Conservation (phyloP, 192 early-diverging fungal species). For the Phycomyces blakesleeanus region DNA sequence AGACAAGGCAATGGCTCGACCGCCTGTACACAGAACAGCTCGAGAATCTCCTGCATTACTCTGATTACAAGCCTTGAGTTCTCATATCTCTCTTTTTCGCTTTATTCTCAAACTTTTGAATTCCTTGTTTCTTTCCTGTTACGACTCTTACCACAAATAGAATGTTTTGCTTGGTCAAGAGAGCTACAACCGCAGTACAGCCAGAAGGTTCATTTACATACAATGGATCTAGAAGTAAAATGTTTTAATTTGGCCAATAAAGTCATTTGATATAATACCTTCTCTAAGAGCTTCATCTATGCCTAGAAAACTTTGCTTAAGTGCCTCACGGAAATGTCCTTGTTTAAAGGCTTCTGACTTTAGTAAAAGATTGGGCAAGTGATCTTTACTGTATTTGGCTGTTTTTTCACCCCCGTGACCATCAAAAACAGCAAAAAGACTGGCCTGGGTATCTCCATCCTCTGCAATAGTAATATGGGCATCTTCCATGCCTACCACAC, state of each 20-base stretch:
- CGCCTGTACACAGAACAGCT: slow-evolving; percentile 75
- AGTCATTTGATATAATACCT: slow-evolving; percentile 39
- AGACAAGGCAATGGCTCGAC: slow-evolving; percentile 71
- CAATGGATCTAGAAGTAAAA: slow-evolving; percentile 2
- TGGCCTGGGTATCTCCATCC: slow-evolving; percentile 57
- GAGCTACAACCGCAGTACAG: slow-evolving; percentile 77
- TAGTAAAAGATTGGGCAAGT: slow-evolving; percentile 70
- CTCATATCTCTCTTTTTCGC: neutral
- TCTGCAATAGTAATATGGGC: slow-evolving; percentile 86
- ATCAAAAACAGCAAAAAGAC: slow-evolving; percentile 96
- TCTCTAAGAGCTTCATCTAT: slow-evolving; percentile 70
- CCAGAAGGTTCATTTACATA: slow-evolving; percentile 70
- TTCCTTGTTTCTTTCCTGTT: neutral
- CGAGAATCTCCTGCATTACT: slow-evolving; percentile 95
- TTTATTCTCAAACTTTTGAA: too few species aligned
- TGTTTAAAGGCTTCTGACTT: slow-evolving; percentile 58
- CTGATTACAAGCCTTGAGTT: neutral
- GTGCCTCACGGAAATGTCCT: slow-evolving; percentile 64
- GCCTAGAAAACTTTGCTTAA: slow-evolving; percentile 78
- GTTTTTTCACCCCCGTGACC: slow-evolving; percentile 86
- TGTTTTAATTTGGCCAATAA: neutral
- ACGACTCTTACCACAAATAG: slow-evolving; percentile 14
- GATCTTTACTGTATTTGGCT: slow-evolving; percentile 76
- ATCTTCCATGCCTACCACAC: slow-evolving; percentile 86
- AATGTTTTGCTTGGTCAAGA: slow-evolving; percentile 9